phyloP scores from a whole-genome alignment of 805 yeast species.

The Vanderwaltozyma yarrowii region DNA sequence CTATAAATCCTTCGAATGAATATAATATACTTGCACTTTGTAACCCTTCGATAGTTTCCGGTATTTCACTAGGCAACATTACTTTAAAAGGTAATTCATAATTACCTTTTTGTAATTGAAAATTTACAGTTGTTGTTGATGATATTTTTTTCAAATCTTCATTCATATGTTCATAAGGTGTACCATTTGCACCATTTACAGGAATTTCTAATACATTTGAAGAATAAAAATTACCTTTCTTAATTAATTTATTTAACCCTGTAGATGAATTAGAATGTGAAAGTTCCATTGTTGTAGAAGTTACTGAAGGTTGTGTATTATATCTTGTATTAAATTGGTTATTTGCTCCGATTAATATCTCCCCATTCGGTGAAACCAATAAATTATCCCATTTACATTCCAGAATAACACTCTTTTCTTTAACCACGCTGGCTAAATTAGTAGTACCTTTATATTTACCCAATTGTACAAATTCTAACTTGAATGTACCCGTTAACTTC shows the following conservation, averaged over 20 bases:
- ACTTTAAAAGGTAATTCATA: slow-evolving; percentile 81
- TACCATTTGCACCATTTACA: slow-evolving; percentile 23
- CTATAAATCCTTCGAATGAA: slow-evolving; percentile 65
- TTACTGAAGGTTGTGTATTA: background rate
- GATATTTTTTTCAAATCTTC: slow-evolving; percentile 6
- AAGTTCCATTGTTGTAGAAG: background rate
- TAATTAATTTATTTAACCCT: slow-evolving; percentile 6
- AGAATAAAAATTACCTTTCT: slow-evolving; percentile 5
- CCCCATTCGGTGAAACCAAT: slow-evolving; percentile 26
- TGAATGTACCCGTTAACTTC: slow-evolving; percentile 50
- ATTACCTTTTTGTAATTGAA: slow-evolving; percentile 54
- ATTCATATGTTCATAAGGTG: slow-evolving; percentile 24
- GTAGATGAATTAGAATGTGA: slow-evolving; percentile 1
- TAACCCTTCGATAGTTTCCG: slow-evolving; percentile 84
- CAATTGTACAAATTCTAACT: slow-evolving; percentile 46
- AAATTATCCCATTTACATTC: slow-evolving; percentile 68
- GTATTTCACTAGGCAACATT: slow-evolving; percentile 69
- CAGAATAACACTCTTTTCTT: slow-evolving; percentile 48
- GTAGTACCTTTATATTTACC: slow-evolving; percentile 30
- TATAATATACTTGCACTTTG: slow-evolving; percentile 69
- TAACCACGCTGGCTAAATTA: slow-evolving; percentile 30
- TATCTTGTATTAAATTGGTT: slow-evolving; percentile 1
- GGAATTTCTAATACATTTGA: slow-evolving; percentile 19
- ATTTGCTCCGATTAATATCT: slow-evolving; percentile 12
- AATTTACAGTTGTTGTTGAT: slow-evolving; percentile 3